Evolutionary conservation across 805 yeast species (phyloP), one percentile per base, ranked within the genome.

Genomic region (Pichia insulana): DNA sequence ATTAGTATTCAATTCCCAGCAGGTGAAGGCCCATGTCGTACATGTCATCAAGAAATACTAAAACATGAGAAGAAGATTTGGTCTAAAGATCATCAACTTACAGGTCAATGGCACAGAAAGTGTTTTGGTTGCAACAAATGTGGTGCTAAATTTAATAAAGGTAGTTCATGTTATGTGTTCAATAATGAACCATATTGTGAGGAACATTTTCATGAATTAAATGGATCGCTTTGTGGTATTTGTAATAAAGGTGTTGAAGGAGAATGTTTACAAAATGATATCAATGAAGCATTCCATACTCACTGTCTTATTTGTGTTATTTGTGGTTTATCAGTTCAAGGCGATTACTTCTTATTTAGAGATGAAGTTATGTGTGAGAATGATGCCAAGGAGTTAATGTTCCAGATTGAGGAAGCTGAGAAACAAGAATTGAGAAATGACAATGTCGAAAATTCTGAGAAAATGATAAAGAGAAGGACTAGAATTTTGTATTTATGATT

Each of bases 61-160:
- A 69, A 77, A 1, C 46, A 49, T 9, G 61, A 59, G 40, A 85
- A 81, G 55, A 70, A 92, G 0, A 83, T 90, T 16, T 83, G 79
- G 62, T 85, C 96, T n/a, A 83, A 80, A 51, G 84, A 83, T 42
- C 83, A 80, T n/a, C 88, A 80, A 54, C 64, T 83, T 36, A 74
- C 86, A 1, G 97, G 97, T 0, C 90, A 88, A 58, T 92, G 97
- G 97, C 98, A 92, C 58, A 71, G 94, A 32, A 62, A 69, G 13
- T 92, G 98, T 58, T 90, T 92, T 67, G 65, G 67, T 12, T 92
- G 98, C 66, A 63, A 69, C 16, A 61, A 68, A 11, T 90, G 97
- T 64, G 62, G 61, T 8, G 56, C 69, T 2, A 62, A 61, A 31
- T 83, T 84, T 61, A 70, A 68, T 49, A 83, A 77, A 53, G 69